Evolutionary conservation across 208 protist species (phyloP).

Genomic region (Tritrichomonas musculus): DNA sequence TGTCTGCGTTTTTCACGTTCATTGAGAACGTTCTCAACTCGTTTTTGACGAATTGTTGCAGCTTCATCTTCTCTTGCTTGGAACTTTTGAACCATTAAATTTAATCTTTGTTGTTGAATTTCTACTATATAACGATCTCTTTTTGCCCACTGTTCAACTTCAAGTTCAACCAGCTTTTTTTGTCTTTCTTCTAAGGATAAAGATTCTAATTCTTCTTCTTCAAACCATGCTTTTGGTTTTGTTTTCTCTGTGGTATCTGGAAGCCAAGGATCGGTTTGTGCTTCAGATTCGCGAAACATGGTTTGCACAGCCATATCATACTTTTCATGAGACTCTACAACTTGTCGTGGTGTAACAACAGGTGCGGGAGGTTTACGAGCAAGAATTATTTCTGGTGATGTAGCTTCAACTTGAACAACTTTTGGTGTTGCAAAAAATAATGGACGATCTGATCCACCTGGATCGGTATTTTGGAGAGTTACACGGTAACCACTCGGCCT

Average conservation of each 20-base stretch:
- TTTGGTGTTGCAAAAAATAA: conserved; percentile 20
- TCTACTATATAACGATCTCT: background rate
- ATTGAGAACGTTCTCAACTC: background rate
- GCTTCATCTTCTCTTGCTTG: background rate
- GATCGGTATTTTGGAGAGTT: background rate
- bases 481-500: background rate
- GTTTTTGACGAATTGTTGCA: background rate
- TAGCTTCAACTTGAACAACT: background rate
- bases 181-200: background rate
- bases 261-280: conserved; percentile 15
- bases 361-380: background rate
- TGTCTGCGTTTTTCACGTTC: background rate
- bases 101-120: background rate
- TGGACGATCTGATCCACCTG: background rate
- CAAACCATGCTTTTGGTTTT: background rate
- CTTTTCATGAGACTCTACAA: background rate
- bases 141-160: conserved; percentile 31
- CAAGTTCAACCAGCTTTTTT: background rate
- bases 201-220: conserved; percentile 20
- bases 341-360: background rate
- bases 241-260: background rate
- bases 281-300: background rate
- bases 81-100: background rate
- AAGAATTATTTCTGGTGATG: conserved; percentile 22
- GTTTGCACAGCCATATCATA: background rate